These are phyloP conservation scores for Candolleomyces eurysporus DNA, from an alignment of 768 basidiomycete species.

Conservation along the genomic window DNA sequence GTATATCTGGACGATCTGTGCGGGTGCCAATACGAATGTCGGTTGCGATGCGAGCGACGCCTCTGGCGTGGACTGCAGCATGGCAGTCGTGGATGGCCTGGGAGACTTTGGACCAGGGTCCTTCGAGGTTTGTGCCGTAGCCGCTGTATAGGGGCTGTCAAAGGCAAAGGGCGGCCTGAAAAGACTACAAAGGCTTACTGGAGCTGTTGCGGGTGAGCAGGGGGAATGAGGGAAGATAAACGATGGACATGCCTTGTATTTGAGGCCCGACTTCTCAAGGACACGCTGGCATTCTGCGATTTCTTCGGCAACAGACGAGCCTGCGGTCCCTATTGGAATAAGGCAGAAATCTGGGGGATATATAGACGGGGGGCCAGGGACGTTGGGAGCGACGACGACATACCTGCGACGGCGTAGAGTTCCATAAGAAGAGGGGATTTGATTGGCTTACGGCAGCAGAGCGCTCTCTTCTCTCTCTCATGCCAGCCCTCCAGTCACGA, in stretches of 20 bases:
- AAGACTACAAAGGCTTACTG: constrained; percentile 50
- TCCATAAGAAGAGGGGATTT: constrained; percentile 29
- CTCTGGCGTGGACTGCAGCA: constrained; percentile 75
- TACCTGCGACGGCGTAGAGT: constrained; percentile 80
- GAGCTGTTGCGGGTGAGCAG: constrained; percentile 43
- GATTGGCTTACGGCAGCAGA: constrained; percentile 10
- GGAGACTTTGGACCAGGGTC: constrained; percentile 82
- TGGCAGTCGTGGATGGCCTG: constrained; percentile 92
- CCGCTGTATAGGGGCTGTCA: constrained; percentile 46
- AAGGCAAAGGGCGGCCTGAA: not conserved
- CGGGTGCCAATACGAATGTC: constrained; percentile 96
- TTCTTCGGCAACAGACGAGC: constrained; percentile 75
- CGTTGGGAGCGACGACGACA: not conserved
- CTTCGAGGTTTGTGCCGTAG: constrained; percentile 92
- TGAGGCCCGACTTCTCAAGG: constrained; percentile 79
- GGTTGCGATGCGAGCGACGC: constrained; percentile 76
- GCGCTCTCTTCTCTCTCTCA: constrained; percentile 8
- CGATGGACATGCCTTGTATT: constrained; percentile 58
- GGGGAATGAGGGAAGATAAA: not conserved
- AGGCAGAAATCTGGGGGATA: constrained; percentile 73
- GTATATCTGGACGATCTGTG: constrained; percentile 57
- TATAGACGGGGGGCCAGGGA: not conserved
- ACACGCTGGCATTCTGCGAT: constrained; percentile 82
- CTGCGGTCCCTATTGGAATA: constrained; percentile 78
- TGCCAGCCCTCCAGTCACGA: constrained; percentile 51